Base-by-base conservation (phyloP, 148 eudicot species). In the Fallopia convolvulus region DNA sequence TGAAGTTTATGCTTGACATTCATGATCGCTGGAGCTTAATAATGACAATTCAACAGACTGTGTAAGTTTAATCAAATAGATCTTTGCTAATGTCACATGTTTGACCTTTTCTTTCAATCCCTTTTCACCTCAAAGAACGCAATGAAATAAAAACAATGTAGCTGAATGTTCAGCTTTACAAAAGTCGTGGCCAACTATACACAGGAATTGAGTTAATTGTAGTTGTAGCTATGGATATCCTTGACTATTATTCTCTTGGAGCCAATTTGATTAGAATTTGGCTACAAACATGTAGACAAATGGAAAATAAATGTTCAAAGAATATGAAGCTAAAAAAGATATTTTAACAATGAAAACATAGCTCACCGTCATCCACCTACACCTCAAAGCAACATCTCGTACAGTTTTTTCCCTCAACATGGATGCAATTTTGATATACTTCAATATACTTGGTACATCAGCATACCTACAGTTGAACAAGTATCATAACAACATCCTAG, bases 351-450 rank as follows among this genome's bases (percentile, higher is more conserved):
- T 46, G 60, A 77, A 32, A 23, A 77, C 44, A 78, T 70, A 81
- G 78, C 97, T 89, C 80, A 93, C 98, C 90, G 81, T 80, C 93
- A 93, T 86, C 98, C 98, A 93, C 76, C 89, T 89, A 83, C 98
- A 93, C 84, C 98, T 85, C 72, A 93, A 81, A 83, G 98, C 97
- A 79, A 93, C 98, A 80, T 91, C 98, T 55, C 98, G 93, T 44
- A 93, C 97, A 79, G 92, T 88, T 85, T 93, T 93, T 49, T 93
- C 93, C 74, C 83, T 87, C 81, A 93, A 81, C 52, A 79, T 80
- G 39, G 93, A 92, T 80, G 98, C 96, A 81, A 93, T 93, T 80
- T 93, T 93, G 70, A 89, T 84, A 75, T 91, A 93, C 83, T 75
- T 85, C 90, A 88, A 65, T 82, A 93, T 93, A 84, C 83, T 91